Base-by-base conservation (phyloP, 177 flowering plant species). In the Vitis hybrid region DNA sequence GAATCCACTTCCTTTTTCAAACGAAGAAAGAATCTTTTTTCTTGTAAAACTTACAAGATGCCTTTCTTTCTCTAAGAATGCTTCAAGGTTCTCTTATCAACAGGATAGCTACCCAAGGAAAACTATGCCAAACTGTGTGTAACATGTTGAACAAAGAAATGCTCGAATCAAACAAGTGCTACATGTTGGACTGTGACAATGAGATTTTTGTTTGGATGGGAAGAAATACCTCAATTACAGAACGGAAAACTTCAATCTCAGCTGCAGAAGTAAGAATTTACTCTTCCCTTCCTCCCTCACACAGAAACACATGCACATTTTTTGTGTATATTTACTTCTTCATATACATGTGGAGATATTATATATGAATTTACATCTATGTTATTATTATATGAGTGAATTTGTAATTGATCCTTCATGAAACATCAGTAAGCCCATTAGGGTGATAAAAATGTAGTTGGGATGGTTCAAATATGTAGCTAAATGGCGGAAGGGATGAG, bases 151-250 rank as follows among this genome's bases (percentile, higher is more conserved):
- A 66, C 56, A 88, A 77, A 77, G 87, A 84, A 46, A 72, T 89
- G 80, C 87, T 92, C 40, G 79, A 77, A 56, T 67, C 83, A 27
- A 76, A 86, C 74, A 88, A 78, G 71, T 90, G 97, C 80, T 92
- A 88, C 76, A 82, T 92, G 81, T 74, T 92, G 75, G 97, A 92
- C 67, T 86, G 88, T 76, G 88, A 74, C 49, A 14, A 62, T 66
- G 90, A 90, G 74, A 74, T 89, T 56, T 88, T 82, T 83, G 84
- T 92, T 62, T 92, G 97, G 97, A 84, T 90, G 88, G 97, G 97
- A 54, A 88, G 86, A 76, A 79, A 69, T 64, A 88, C 93, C 64
- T 82, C 86, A 18, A 58, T 90, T 51, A 76, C 84, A 11, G 89
- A 85, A 74, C 68, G 93, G 59, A 92, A 88, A 81, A 80, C 77